phyloP scores from a whole-genome alignment of 2,329 filamentous ascomycete species.

The Diplodia intermedia region DNA sequence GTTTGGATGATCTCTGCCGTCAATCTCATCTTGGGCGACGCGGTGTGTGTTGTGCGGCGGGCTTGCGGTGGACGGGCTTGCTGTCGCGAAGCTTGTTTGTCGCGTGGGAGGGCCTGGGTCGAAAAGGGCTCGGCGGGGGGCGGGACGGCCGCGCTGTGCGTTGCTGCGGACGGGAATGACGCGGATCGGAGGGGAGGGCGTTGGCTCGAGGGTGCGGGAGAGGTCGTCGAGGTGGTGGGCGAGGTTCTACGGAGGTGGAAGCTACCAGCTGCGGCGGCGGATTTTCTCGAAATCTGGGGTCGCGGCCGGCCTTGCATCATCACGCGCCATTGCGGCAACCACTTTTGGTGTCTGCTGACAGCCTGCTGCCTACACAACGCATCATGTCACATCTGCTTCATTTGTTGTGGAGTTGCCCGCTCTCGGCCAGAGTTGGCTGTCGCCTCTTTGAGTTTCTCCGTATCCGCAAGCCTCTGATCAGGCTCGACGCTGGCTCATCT shows the following conservation, averaged over 20 bases:
- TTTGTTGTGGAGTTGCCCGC: neutral
- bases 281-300: slow-evolving; percentile 25
- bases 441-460: neutral
- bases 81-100: neutral
- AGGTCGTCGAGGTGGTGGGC: neutral
- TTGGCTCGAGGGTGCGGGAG: neutral
- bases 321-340: slow-evolving; percentile 13
- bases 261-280: slow-evolving; percentile 16
- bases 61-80: neutral
- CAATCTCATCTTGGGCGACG: slow-evolving; percentile 52
- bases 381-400: neutral
- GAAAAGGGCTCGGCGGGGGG: neutral
- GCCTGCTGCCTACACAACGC: neutral
- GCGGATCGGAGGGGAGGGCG: neutral
- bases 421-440: neutral
- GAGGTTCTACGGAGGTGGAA: neutral
- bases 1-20: slow-evolving; percentile 92
- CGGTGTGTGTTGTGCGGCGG: neutral
- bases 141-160: neutral
- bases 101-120: neutral
- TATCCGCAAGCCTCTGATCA: neutral
- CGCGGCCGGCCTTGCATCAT: slow-evolving; percentile 22
- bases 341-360: neutral
- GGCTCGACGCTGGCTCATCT: neutral
- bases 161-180: neutral